These are phyloP conservation scores for Microbotryomycetes sp. DNA, from an alignment of 1,284 basidiomycete genomes.

Conservation along the genomic window DNA sequence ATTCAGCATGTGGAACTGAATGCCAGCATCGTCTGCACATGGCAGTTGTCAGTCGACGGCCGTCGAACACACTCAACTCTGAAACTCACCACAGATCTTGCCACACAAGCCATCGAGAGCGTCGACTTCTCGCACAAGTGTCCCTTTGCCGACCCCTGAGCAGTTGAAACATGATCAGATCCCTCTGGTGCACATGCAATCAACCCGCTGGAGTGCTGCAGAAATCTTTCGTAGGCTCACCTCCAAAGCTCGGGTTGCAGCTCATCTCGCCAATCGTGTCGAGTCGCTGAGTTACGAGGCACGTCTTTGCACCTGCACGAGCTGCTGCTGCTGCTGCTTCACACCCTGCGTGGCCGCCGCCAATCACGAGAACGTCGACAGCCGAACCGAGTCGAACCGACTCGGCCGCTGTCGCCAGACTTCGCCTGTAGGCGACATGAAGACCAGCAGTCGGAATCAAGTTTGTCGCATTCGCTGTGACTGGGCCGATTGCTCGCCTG, in stretches of 20 bases:
- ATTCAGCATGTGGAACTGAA: conserved; percentile 80
- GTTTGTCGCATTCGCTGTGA: too few species aligned
- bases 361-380: conserved; percentile 54
- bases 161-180: not conserved
- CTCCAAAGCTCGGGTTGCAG: conserved; percentile 75
- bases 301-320: conserved; percentile 66
- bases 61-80: not conserved
- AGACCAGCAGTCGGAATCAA: too few species aligned
- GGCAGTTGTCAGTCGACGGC: not conserved
- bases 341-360: conserved; percentile 85
- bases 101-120: conserved; percentile 49
- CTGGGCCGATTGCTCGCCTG: too few species aligned
- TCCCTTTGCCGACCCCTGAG: conserved; percentile 73
- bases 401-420: too few species aligned
- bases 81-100: conserved; percentile 29
- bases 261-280: conserved; percentile 79
- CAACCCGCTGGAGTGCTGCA: too few species aligned
- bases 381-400: too few species aligned
- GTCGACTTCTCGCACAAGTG: conserved; percentile 77
- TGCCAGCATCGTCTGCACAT: conserved; percentile 65
- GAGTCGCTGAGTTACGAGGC: conserved; percentile 70
- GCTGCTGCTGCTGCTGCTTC: conserved; percentile 82
- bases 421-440: too few species aligned
- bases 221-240: too few species aligned
- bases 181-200: too few species aligned